Evolutionary conservation across 2,329 filamentous ascomycete genomes (phyloP), one percentile per base, ranked within the genome.

Genomic region (Amylocarpus encephaloides): DNA sequence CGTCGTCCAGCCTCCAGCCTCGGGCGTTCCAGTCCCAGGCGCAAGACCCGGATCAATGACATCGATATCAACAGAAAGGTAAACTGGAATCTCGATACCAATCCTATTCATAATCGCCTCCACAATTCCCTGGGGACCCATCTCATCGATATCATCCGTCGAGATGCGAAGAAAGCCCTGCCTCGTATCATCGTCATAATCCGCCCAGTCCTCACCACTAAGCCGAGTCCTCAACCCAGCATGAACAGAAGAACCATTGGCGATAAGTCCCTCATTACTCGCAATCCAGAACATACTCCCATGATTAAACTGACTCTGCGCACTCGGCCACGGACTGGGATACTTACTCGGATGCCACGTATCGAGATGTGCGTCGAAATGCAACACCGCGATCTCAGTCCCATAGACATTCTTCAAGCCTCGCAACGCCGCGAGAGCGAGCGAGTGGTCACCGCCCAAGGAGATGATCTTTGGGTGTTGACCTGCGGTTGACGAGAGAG

Each of bases 261-360:
- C 75, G 51, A 95, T 83, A 22, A 95, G 71, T 0, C 87, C 88
- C 67, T 95, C 90, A 29, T 83, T 82, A 43, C 83, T 83, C 5
- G 90, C 90, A 59, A 92, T 78, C 85, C 88, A 92, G 75, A 95
- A 95, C 83, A 95, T 93, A 59, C 81, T 88, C 4, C 91, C 90
- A 68, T 95, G 90, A 63, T 84, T 95, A 72, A 94, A 93, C 59
- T 84, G 79, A 2, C 80, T 77, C 66, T 88, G 86, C 52, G 80
- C 76, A 2, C 76, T 78, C 6, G 73, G 68, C 90, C 90, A 95
- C 49, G 83, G 81, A 13, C 78, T 83, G 0, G 88, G 86, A 68
- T 94, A 95, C 59, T 88, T 85, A 19, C 75, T 78, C 71, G 61
- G 53, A 35, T 67, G 57, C 58, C 62, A 66, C 4, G 62, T 62